phyloP scores from a whole-genome alignment of 495 filamentous ascomycete species.

The Choiromyces venosus region DNA sequence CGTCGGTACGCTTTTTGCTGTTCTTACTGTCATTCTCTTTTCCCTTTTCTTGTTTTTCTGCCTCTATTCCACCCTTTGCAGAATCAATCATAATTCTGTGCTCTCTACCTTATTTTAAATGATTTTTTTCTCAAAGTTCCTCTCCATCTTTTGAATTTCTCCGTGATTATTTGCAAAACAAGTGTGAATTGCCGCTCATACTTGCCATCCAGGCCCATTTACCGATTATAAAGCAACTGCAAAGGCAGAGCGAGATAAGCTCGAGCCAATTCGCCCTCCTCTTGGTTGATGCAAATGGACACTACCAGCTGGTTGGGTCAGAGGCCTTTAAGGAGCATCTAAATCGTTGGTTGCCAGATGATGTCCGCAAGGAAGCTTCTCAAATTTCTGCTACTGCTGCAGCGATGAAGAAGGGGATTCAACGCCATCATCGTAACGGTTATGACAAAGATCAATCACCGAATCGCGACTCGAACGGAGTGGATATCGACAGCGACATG shows the following conservation, averaged over 20 bases:
- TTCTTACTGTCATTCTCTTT: constrained; percentile 29
- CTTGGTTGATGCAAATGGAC: constrained; percentile 38
- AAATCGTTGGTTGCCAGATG: constrained; percentile 35
- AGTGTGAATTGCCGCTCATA: constrained; percentile 35
- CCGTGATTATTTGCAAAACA: constrained; percentile 28
- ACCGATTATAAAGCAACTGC: constrained; percentile 32
- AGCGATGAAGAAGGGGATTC: constrained; percentile 25
- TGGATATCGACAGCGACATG: constrained; percentile 27
- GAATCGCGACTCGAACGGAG: constrained; percentile 15
- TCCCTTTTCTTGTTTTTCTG: constrained; percentile 23
- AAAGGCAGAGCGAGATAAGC: constrained; percentile 29
- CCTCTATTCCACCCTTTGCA: constrained; percentile 8
- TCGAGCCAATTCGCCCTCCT: constrained; percentile 39
- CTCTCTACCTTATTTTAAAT: constrained; percentile 34
- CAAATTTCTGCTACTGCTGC: constrained; percentile 28
- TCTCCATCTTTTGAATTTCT: constrained; percentile 16
- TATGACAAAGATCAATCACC: constrained; percentile 34
- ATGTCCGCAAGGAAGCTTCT: constrained; percentile 29
- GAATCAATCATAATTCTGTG: constrained; percentile 8
- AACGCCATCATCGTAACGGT: constrained; percentile 29
- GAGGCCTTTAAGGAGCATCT: constrained; percentile 34
- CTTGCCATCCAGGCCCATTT: constrained; percentile 31
- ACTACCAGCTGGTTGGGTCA: constrained; percentile 20
- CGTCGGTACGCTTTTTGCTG: constrained; percentile 40
- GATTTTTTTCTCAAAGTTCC: constrained; percentile 16